Evolutionary conservation across 192 early-diverging fungal genomes (phyloP).

Genomic region (Diversispora epigaea): DNA sequence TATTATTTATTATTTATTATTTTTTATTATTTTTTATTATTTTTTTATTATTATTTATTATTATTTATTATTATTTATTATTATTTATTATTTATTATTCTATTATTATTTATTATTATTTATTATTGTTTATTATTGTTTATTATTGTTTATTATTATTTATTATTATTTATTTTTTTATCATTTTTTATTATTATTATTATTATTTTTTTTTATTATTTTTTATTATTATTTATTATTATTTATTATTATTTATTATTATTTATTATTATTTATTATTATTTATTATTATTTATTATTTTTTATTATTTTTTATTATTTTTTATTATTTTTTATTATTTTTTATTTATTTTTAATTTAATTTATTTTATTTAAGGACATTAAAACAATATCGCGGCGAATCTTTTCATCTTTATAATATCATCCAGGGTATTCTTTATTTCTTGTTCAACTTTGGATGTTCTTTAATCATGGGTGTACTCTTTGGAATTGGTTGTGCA

Average conservation of each 20-base stretch:
- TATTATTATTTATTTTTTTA: background rate
- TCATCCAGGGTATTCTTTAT: constrained; percentile 60
- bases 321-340: background rate
- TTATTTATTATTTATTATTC: no score
- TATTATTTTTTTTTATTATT: background rate
- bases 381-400: constrained; percentile 74
- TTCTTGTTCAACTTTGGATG: constrained; percentile 85
- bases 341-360: background rate
- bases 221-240: background rate
- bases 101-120: no score
- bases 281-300: background rate
- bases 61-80: no score
- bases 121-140: background rate
- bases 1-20: no score
- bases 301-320: background rate
- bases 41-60: no score
- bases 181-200: no score
- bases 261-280: no score
- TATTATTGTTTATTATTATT: background rate
- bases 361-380: constrained; percentile 48
- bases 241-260: background rate
- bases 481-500: constrained; percentile 73
- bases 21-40: no score
- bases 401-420: constrained; percentile 63
- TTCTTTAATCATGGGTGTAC: constrained; percentile 80